These are phyloP conservation scores for Komagataella populi DNA, from an alignment of 805 yeast genomes.

Conservation along the genomic window DNA sequence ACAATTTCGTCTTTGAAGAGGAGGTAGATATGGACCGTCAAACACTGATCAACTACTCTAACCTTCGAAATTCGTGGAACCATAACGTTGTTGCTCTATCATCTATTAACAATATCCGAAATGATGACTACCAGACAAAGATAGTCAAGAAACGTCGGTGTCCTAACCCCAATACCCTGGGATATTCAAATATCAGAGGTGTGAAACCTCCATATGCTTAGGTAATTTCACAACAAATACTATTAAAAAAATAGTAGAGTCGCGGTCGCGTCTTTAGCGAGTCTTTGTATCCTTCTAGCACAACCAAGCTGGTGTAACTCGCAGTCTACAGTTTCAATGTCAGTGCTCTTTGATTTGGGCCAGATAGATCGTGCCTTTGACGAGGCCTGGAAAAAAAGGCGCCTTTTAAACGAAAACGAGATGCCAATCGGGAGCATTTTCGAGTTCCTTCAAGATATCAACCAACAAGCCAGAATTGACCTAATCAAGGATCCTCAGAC, in stretches of 20 bases:
- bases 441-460: not conserved
- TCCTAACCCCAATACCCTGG: slow-evolving; percentile 35
- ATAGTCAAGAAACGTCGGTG: slow-evolving; percentile 26
- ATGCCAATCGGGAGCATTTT: not conserved
- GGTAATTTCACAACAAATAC: not conserved
- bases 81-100: not conserved
- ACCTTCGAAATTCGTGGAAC: not conserved
- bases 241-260: not conserved
- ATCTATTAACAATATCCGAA: not conserved
- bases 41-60: slow-evolving; percentile 20
- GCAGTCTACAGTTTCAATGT: not conserved
- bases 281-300: not conserved
- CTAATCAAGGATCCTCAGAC: not conserved
- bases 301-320: not conserved
- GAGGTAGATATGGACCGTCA: slow-evolving; percentile 20
- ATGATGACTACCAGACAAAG: slow-evolving; percentile 13
- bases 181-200: slow-evolving; percentile 28
- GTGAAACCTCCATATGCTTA: slow-evolving; percentile 28
- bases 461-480: not conserved
- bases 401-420: not conserved
- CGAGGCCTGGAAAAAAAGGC: not conserved
- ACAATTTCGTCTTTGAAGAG: slow-evolving; percentile 16
- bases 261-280: not conserved
- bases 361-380: not conserved
- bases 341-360: not conserved